Conservation (phyloP, 2,329 filamentous ascomycete species). For the Fusarium sp. region DNA sequence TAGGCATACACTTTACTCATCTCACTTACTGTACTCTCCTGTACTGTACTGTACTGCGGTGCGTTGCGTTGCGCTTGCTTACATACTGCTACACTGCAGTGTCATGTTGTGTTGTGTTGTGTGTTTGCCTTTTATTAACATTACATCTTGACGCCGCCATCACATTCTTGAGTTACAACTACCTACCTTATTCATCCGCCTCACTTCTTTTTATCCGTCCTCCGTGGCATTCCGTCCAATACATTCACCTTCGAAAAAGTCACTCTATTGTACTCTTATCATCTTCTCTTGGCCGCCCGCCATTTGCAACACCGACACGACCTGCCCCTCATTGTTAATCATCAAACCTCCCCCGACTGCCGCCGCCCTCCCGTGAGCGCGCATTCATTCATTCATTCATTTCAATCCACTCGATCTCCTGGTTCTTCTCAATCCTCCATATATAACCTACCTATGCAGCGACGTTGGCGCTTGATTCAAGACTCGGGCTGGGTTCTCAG, state of each 20-base stretch:
- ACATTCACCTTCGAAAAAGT: neutral
- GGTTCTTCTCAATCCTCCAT: conserved; percentile 4
- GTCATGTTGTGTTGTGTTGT: neutral
- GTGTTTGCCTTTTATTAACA: neutral
- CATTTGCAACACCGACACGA: conserved; percentile 2
- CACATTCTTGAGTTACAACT: conserved; percentile 27
- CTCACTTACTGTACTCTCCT: neutral
- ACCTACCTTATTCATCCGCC: neutral
- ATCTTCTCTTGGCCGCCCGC: conserved; percentile 12
- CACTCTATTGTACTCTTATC: conserved; percentile 10
- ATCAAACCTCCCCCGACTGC: conserved; percentile 14
- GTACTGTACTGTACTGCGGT: neutral
- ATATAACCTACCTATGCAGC: conserved; percentile 22
- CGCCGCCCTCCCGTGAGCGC: neutral
- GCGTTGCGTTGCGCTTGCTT: neutral
- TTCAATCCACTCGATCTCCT: neutral
- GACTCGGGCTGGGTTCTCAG: conserved; percentile 34
- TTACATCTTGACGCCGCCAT: conserved; percentile 12
- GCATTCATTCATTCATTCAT: neutral
- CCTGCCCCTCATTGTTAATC: conserved; percentile 24
- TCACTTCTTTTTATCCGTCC: neutral
- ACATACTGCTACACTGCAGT: neutral
- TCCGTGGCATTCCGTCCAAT: conserved; percentile 14
- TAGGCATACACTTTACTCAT: neutral
- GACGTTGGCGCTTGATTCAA: conserved; percentile 36